Conservation (phyloP, 306 rosid genomes). For the Psophocarpus tetragonolobus region DNA sequence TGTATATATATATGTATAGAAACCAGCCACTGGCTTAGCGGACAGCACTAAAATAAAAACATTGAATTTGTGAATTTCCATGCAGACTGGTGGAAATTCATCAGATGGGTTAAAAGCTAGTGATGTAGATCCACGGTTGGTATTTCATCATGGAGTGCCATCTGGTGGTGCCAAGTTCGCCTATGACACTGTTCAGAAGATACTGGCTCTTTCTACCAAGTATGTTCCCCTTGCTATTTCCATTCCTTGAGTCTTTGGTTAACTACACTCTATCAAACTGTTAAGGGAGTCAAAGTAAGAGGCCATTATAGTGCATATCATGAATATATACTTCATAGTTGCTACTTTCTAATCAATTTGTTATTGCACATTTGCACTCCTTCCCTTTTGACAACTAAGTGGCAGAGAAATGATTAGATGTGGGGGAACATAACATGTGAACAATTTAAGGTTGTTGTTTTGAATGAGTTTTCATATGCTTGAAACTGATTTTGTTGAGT, state of each 20-base stretch:
- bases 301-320: not conserved
- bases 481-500: conserved; percentile 25
- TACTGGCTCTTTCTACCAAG: conserved; percentile 83
- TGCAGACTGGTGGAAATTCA: conserved; percentile 60
- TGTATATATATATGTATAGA: no score
- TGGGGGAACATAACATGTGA: conserved; percentile 3
- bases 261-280: not conserved
- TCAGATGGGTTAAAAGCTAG: conserved; percentile 51
- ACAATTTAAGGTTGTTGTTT: conserved; percentile 14
- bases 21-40: not conserved
- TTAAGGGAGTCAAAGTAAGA: not conserved
- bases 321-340: conserved; percentile 20
- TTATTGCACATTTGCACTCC: not conserved
- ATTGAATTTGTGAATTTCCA: conserved; percentile 14
- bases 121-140: conserved; percentile 59
- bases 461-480: not conserved
- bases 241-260: conserved; percentile 25
- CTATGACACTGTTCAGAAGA: conserved; percentile 65
- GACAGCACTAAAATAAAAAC: not conserved
- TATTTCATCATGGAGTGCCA: conserved; percentile 82
- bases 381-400: not conserved
- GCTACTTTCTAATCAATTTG: not conserved
- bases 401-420: no score
- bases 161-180: conserved; percentile 57
- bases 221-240: conserved; percentile 37